Evolutionary conservation across 495 filamentous ascomycete species (phyloP).

Genomic region (Tuber melanosporum): DNA sequence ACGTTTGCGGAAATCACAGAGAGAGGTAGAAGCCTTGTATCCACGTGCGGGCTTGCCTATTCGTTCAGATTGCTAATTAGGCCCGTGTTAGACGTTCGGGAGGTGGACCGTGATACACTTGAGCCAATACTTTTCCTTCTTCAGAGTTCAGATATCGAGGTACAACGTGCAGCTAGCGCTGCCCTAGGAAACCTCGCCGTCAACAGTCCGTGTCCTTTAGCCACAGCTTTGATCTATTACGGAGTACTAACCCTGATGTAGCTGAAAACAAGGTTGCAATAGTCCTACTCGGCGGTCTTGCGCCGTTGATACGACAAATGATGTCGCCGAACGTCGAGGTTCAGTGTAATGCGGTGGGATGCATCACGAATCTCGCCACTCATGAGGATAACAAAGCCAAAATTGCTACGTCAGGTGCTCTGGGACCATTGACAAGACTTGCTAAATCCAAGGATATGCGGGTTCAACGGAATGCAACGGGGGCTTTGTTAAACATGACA

Average conservation of each 20-base stretch:
- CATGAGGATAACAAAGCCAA: slow-evolving; percentile 99
- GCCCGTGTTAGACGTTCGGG: slow-evolving; percentile 69
- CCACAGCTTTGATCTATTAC: neutral
- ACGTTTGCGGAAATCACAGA: slow-evolving; percentile 99
- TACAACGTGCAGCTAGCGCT: slow-evolving; percentile 92
- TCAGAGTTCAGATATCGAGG: slow-evolving; percentile 91
- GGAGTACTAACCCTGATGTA: slow-evolving; percentile 43
- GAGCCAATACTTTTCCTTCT: slow-evolving; percentile 93
- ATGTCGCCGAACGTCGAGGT: slow-evolving; percentile 98
- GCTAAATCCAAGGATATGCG: slow-evolving; percentile 98
- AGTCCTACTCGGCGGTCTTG: slow-evolving; percentile 80
- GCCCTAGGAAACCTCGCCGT: slow-evolving; percentile 94
- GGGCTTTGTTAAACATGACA: slow-evolving; percentile 95
- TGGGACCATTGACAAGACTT: slow-evolving; percentile 80
- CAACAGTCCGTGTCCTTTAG: slow-evolving; percentile 62
- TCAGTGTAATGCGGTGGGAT: slow-evolving; percentile 97
- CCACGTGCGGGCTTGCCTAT: neutral
- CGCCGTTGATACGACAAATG: slow-evolving; percentile 94
- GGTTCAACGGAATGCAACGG: slow-evolving; percentile 94
- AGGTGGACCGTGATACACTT: slow-evolving; percentile 89
- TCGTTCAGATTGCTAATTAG: slow-evolving; percentile 13
- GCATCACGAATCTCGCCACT: slow-evolving; percentile 95
- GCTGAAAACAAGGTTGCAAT: slow-evolving; percentile 97
- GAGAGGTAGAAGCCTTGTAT: slow-evolving; percentile 59
- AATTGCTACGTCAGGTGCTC: slow-evolving; percentile 88